Base-by-base conservation (phyloP, 1,284 basidiomycete species). In the Naganishia albida region DNA sequence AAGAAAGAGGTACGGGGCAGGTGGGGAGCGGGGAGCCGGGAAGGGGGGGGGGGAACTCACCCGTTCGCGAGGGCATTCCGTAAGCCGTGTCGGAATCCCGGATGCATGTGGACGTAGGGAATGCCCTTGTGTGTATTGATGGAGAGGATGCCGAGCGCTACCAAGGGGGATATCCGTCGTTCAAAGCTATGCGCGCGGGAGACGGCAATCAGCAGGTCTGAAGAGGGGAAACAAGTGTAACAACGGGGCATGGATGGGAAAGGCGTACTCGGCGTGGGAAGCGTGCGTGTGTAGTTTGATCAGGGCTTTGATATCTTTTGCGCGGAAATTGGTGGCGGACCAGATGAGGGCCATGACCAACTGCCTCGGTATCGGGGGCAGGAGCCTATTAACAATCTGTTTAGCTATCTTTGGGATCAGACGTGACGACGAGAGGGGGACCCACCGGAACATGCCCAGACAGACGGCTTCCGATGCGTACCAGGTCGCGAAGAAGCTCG, bases 391-490 rank as follows among this genome's bases (percentile, higher is more conserved):
- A 4, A 34, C 34, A 34, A n/a, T n/a, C n/a, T n/a, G n/a, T n/a
- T n/a, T n/a, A n/a, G n/a, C n/a, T n/a, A n/a, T n/a, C n/a, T n/a
- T n/a, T n/a, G n/a, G n/a, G n/a, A n/a, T n/a, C n/a, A n/a, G n/a
- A n/a, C n/a, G n/a, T n/a, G n/a, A 48, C 15, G 26, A 4, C 46
- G n/a, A 48, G 46, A 48, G 20, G n/a, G n/a, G 12, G 2, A 64
- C 77, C 72, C 69, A 91, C 91, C 93, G 87, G 77, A 97, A 93
- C 76, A 99, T 88, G 49, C 93, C 91, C 39, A 99, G 85, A 80
- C 93, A 96, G 76, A 91, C 89, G 1, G 93, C 94, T 23, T 95
- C 93, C 20, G 87, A 86, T 72, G 88, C 85, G 77, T 96, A 99
- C 54, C 98, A 83, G 53, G 91, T 85, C 54, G 86, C 89, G 65